phyloP scores from a whole-genome alignment of 2,329 filamentous ascomycete species.

The Aspergillus pseudonomiae region DNA sequence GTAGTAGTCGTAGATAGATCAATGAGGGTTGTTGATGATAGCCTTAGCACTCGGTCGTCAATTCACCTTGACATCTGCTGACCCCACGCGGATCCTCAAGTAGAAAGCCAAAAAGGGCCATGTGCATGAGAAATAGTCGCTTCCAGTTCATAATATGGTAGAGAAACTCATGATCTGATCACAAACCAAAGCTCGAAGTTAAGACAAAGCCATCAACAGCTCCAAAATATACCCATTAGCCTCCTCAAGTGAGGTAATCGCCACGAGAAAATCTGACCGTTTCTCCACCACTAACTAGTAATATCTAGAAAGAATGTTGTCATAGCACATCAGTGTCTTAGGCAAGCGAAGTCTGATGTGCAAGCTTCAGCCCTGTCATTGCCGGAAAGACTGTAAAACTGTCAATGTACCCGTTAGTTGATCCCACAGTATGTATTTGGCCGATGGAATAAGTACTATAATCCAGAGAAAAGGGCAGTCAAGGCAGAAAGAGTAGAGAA shows the following conservation, averaged over 20 bases:
- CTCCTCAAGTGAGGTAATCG: neutral
- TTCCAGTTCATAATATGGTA: conserved; percentile 9
- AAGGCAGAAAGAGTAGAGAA: neutral
- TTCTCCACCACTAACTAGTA: neutral
- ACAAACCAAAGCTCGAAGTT: conserved; percentile 12
- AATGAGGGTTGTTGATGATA: neutral
- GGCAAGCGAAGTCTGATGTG: neutral
- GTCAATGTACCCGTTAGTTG: neutral
- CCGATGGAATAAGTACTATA: neutral
- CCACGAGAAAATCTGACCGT: neutral
- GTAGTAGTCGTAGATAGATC: neutral
- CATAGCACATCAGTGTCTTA: neutral
- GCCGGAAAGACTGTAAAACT: neutral
- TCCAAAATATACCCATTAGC: neutral
- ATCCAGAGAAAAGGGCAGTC: neutral
- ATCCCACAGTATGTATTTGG: neutral
- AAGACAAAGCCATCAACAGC: neutral
- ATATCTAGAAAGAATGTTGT: neutral
- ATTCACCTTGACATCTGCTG: conserved; percentile 20
- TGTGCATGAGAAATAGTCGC: conserved; percentile 20
- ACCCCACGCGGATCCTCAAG: conserved; percentile 17
- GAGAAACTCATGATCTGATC: conserved; percentile 21
- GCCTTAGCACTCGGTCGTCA: neutral
- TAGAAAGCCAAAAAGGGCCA: conserved; percentile 13
- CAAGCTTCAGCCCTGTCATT: neutral